Evolutionary conservation across 352 stramenopile genomes (phyloP).

Genomic region (Hyaloperonospora brassicae): DNA sequence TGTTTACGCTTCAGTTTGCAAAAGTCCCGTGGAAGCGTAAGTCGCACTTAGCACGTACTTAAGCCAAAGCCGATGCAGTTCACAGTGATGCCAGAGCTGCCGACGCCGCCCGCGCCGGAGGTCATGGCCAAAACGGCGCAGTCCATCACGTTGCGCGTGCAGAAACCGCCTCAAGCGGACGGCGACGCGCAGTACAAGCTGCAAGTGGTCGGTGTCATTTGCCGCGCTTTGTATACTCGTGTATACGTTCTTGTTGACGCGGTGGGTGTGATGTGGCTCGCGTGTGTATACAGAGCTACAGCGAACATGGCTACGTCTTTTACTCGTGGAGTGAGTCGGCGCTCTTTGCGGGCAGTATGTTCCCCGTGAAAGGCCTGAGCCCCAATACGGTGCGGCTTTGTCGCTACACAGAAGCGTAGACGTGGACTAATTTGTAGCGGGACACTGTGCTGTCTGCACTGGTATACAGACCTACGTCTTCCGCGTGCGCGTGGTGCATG

Average conservation of each 20-base stretch:
- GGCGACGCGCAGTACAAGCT: constrained; percentile 46
- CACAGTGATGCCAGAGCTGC: constrained; percentile 53
- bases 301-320: constrained; percentile 81
- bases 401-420: background rate
- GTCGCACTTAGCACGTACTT: background rate
- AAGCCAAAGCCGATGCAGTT: constrained; percentile 30
- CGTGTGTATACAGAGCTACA: constrained; percentile 40
- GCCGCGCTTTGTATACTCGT: constrained; percentile 1
- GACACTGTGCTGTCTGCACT: no score
- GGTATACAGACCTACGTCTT: constrained; percentile 63
- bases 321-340: constrained; percentile 82
- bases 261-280: no score
- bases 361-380: constrained; percentile 57
- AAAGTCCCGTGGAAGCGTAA: background rate
- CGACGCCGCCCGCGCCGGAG: constrained; percentile 46
- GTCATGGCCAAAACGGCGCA: constrained; percentile 69
- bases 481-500: constrained; percentile 57
- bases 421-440: background rate
- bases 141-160: constrained; percentile 55
- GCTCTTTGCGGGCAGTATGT: constrained; percentile 44
- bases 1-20: constrained; percentile 8
- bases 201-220: constrained; percentile 28
- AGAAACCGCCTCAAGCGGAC: constrained; percentile 24
- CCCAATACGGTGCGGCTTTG: constrained; percentile 50
- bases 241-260: background rate